Evolutionary conservation across 345 rosid species (phyloP), one percentile per base, ranked within the genome.

Genomic region (Aurinia saxatilis): DNA sequence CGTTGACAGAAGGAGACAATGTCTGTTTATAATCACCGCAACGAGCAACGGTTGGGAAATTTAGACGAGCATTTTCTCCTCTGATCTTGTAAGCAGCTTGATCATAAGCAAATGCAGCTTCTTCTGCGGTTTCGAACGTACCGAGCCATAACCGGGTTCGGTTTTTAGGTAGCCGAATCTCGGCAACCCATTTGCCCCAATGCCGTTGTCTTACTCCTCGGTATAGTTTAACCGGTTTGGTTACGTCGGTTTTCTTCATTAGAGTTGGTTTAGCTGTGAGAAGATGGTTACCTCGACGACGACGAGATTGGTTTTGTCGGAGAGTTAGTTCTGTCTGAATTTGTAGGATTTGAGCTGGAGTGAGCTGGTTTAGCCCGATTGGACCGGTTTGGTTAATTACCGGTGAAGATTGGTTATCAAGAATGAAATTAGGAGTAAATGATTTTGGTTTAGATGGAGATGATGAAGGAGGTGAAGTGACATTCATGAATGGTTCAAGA

Each of bases 161-260:
- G 82, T 87, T 90, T 80, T 75, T 92, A 23, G 97, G 99, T 6
- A 92, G 79, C 51, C 96, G 81, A 52, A 88, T 91, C 73, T 91
- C 96, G 14, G 98, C 96, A 0, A 88, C 96, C 98, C 96, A 91
- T 51, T 91, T 91, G 25, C 98, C 95, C 96, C 96, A 91, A 50
- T 91, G 98, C 40, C 98, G 60, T 73, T 91, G 98, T 72, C 98
- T 88, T 54, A 91, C 86, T 50, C 98, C 98, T 67, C 95, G 65
- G 74, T 85, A 88, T 1, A 82, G 91, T 53, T 87, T 87, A 21
- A 72, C 67, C 47, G 84, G 77, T 73, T 82, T 90, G 10, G 65
- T 65, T 25, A 65, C 23, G 47, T 46, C 50, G 7, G 61, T 70
- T 13, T 74, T 78, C 67, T 85, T 88, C 95, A 85, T 86, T 23